These are phyloP conservation scores for Colletotrichum destructivum DNA, from an alignment of 2,329 filamentous ascomycete species.

Conservation along the genomic window DNA sequence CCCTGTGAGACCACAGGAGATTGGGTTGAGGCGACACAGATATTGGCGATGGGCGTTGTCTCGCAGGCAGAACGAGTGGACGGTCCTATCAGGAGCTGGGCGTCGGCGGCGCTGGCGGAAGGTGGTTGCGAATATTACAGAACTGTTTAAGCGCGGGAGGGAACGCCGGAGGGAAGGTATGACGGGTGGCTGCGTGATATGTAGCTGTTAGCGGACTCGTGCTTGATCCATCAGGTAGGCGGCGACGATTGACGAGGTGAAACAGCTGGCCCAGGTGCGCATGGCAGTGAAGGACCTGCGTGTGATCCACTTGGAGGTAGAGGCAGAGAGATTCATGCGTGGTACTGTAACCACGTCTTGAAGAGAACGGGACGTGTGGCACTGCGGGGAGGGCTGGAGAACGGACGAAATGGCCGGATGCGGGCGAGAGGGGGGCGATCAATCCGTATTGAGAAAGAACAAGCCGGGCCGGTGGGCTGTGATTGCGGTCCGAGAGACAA, in stretches of 20 bases:
- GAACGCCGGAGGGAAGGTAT: slow-evolving; percentile 16
- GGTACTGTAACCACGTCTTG: slow-evolving; percentile 28
- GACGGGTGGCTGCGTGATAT: slow-evolving; percentile 41
- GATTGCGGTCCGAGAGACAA: slow-evolving; percentile 30
- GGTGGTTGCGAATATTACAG: slow-evolving; percentile 39
- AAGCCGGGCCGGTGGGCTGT: slow-evolving; percentile 11
- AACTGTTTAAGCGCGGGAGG: slow-evolving; percentile 35
- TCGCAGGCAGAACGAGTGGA: slow-evolving; percentile 22
- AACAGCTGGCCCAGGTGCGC: slow-evolving; percentile 41
- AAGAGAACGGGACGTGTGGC: slow-evolving; percentile 26
- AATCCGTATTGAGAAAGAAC: slow-evolving; percentile 5
- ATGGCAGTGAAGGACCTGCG: slow-evolving; percentile 41
- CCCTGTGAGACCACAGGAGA: slow-evolving; percentile 42
- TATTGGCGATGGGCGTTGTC: slow-evolving; percentile 27
- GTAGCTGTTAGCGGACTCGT: slow-evolving; percentile 30
- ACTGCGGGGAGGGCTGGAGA: slow-evolving; percentile 27
- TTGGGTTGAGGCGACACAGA: slow-evolving; percentile 39
- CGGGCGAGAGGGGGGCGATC: slow-evolving; percentile 28
- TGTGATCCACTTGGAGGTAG: slow-evolving; percentile 41
- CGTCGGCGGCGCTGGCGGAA: slow-evolving; percentile 24
- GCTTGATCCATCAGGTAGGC: slow-evolving; percentile 24
- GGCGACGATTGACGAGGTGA: slow-evolving; percentile 40
- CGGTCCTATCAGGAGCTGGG: slow-evolving; percentile 32
- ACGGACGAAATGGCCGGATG: slow-evolving; percentile 17
- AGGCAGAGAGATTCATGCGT: slow-evolving; percentile 42